Percentiles rank a stretch among this genome's conserved stretches.
Evolutionary conservation across 306 rosid genomes (phyloP).

Genomic region (Cicer judaicum): DNA sequence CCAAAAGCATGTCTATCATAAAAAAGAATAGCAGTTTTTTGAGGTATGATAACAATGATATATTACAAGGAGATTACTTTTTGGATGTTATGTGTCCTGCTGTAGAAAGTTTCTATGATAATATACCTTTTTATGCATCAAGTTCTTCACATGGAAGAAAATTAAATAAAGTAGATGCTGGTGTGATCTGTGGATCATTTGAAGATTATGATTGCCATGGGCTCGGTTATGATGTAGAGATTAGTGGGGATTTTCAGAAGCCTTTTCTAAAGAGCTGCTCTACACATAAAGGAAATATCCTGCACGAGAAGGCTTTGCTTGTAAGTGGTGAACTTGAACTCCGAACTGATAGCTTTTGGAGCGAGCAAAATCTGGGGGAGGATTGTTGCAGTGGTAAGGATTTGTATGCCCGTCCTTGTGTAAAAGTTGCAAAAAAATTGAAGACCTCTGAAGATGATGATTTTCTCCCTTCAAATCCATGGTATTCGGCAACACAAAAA

Average conservation of each 20-base stretch:
- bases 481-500: conserved; percentile 38
- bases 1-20: conserved; percentile 53
- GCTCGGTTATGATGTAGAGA: conserved; percentile 42
- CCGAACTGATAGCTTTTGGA: conserved; percentile 54
- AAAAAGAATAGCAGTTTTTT: conserved; percentile 36
- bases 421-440: conserved; percentile 46
- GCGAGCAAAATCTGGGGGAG: conserved; percentile 47
- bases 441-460: conserved; percentile 50
- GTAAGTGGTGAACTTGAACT: conserved; percentile 47
- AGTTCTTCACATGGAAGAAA: conserved; percentile 53
- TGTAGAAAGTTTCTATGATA: conserved; percentile 43
- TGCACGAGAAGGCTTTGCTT: conserved; percentile 53
- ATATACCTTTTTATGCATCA: conserved; percentile 51
- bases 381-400: conserved; percentile 42
- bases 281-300: conserved; percentile 45
- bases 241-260: conserved; percentile 49
- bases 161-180: conserved; percentile 46
- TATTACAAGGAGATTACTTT: conserved; percentile 47
- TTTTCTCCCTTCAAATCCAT: conserved; percentile 48
- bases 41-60: conserved; percentile 45
- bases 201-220: conserved; percentile 47
- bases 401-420: conserved; percentile 40
- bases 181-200: conserved; percentile 47
- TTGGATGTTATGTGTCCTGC: conserved; percentile 46
- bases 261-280: conserved; percentile 74